Percentiles rank a stretch among this genome's conserved stretches.
Evolutionary conservation across 179 eudicot species (phyloP).

Genomic region (Corrigiola litoralis): DNA sequence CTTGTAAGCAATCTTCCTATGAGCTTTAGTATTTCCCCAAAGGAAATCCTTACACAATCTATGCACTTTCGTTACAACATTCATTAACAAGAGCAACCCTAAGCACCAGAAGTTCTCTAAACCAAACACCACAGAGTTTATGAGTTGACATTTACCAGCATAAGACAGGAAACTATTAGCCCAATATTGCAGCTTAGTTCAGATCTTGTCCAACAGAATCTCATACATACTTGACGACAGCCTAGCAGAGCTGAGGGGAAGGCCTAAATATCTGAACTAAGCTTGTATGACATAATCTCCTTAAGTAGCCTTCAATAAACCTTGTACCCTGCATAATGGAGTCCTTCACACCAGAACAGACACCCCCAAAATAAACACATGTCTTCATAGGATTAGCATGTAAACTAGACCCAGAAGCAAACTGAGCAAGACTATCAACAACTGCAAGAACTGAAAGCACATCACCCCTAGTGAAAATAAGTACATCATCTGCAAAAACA

Average conservation of each 20-base stretch:
- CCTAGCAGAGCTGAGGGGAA: background rate
- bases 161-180: background rate
- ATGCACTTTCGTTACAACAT: background rate
- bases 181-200: background rate
- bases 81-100: background rate
- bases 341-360: background rate
- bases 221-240: background rate
- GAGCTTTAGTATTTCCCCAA: background rate
- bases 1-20: background rate
- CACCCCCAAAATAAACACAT: background rate
- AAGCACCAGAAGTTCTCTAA: background rate
- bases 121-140: background rate
- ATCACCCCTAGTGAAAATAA: background rate
- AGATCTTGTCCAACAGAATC: background rate
- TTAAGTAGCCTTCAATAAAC: too few relatives aligned
- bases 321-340: background rate
- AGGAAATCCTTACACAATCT: background rate
- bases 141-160: background rate
- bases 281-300: too few relatives aligned
- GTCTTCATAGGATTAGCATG: background rate
- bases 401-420: background rate
- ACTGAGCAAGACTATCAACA: background rate
- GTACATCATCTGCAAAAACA: background rate
- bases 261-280: background rate
- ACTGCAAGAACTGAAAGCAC: background rate